Evolutionary conservation across 2,329 filamentous ascomycete genomes (phyloP).

Genomic region (Ascocoryne sarcoides): DNA sequence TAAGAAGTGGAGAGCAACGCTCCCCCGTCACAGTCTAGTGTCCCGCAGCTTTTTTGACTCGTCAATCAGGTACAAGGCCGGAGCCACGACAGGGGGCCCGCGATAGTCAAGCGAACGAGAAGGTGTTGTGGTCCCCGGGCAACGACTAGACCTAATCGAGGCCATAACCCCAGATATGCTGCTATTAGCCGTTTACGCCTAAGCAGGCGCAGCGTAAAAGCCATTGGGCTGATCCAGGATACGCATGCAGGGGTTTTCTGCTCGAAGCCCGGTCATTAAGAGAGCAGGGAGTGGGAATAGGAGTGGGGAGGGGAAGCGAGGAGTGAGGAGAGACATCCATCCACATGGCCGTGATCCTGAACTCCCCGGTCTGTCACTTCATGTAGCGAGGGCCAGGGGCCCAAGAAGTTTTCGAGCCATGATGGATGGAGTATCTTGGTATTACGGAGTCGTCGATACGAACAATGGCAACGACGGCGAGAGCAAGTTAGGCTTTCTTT

Average conservation of each 20-base stretch:
- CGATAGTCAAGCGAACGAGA: background rate
- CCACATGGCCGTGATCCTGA: background rate
- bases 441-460: no score
- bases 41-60: slow-evolving; percentile 8
- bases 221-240: slow-evolving; percentile 15
- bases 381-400: background rate
- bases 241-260: background rate
- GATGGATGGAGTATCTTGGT: no score
- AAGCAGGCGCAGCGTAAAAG: slow-evolving; percentile 13
- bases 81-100: background rate
- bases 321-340: no score
- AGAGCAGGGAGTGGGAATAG: no score
- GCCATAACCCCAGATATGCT: slow-evolving; percentile 15
- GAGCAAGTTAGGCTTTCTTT: no score
- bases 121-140: background rate
- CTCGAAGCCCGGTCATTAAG: no score
- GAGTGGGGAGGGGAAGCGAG: background rate
- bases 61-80: slow-evolving; percentile 16
- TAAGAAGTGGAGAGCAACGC: slow-evolving; percentile 12
- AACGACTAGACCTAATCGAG: slow-evolving; percentile 3
- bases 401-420: background rate
- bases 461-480: no score
- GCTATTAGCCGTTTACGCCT: slow-evolving; percentile 14
- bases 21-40: background rate
- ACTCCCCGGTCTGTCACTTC: background rate